Conservation (phyloP, 768 basidiomycete species). For the Coprinopsis strossmayeri region DNA sequence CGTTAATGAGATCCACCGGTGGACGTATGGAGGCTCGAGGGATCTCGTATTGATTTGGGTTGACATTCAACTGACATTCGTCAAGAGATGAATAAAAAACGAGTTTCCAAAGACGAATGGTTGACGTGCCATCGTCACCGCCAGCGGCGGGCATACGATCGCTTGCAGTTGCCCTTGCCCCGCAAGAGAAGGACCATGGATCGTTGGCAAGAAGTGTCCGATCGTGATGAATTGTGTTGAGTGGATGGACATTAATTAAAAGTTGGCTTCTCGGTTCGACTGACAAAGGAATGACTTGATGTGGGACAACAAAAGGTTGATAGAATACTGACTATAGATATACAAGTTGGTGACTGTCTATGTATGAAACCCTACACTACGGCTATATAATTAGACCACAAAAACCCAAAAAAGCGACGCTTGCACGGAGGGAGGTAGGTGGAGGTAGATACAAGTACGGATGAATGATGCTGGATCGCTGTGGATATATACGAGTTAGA, state of each 20-base stretch:
- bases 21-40: too few relatives aligned
- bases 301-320: background rate
- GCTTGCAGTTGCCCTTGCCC: too few relatives aligned
- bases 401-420: conserved; percentile 6
- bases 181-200: too few relatives aligned
- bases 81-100: too few relatives aligned
- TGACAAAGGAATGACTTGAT: background rate
- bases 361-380: background rate
- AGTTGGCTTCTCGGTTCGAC: background rate
- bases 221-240: too few relatives aligned
- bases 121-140: too few relatives aligned
- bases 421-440: conserved; percentile 4
- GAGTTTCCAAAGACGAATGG: too few relatives aligned
- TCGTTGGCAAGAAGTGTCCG: too few relatives aligned
- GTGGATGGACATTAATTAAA: background rate
- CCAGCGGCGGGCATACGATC: too few relatives aligned
- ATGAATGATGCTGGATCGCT: conserved; percentile 4
- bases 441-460: conserved; percentile 8
- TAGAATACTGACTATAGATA: background rate
- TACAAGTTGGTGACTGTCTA: conserved; percentile 1
- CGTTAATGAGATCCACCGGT: too few relatives aligned
- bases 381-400: conserved; percentile 6
- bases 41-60: too few relatives aligned
- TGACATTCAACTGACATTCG: too few relatives aligned
- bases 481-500: background rate